Base-by-base conservation (phyloP, 306 rosid genomes). In the Quercus suber region DNA sequence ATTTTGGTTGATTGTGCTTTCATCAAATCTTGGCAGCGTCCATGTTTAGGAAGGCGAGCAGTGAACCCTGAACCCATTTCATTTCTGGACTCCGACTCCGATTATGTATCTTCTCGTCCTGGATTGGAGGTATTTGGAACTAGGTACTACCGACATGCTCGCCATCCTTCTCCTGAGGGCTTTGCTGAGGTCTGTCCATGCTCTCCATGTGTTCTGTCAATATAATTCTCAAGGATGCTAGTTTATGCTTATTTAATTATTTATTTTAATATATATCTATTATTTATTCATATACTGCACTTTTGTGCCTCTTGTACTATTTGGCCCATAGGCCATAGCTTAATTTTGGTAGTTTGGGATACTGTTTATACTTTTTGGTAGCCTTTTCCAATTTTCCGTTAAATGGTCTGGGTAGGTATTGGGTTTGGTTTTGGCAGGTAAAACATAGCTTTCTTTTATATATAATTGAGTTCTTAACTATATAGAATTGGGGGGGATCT, bases 111-210 rank as follows among this genome's bases (percentile, higher is more conserved):
- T 2, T 31, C 87, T 12, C 85, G 80, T 17, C 79, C 83, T 58
- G 88, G 81, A 1, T 78, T 87, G 10, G 98, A 91, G 49, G 82
- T 87, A 6, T 85, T 84, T 69, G 82, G 90, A n/a, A 79, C 83
- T 79, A 87, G 94, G 75, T 87, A 83, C 80, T 84, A 81, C 86
- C 88, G 89, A 20, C 91, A 87, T 73, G 78, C 83, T 83, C 90
- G 89, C 55, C 91, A 82, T 75, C 86, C 92, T 71, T 89, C 95
- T 19, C 78, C 97, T 17, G 92, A 91, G 75, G 91, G 87, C 78
- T 84, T 89, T 37, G 87, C 97, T 74, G 92, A 93, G 99, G 98
- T 95, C 76, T 55, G 86, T 76, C 58, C 49, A 35, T 45, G 25
- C 49, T 84, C 82, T 77, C 13, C 53, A 51, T 21, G 0, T 73